phyloP scores from a whole-genome alignment of 2,329 filamentous ascomycete genomes.

The Xylaria arbuscula region DNA sequence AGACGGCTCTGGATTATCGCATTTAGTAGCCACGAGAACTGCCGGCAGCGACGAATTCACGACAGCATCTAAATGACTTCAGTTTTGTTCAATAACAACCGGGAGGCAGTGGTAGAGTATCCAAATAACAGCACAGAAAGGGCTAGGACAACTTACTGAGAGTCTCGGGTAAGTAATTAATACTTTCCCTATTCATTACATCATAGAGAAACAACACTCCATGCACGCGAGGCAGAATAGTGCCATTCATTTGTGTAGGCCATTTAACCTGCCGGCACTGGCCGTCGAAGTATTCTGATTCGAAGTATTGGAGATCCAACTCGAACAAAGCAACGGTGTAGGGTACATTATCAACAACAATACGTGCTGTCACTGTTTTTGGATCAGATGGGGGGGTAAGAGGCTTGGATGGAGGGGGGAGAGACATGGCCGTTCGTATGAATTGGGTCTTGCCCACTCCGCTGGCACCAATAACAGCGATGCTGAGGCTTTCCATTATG shows the following conservation, averaged over 20 bases:
- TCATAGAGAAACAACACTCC: conserved; percentile 90
- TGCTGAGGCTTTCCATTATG: conserved; percentile 70
- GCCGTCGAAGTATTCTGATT: conserved; percentile 69
- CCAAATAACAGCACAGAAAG: conserved; percentile 2
- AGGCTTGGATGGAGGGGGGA: conserved; percentile 57
- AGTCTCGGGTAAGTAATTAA: conserved; percentile 78
- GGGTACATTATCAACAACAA: conserved; percentile 67
- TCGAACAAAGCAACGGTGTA: conserved; percentile 72
- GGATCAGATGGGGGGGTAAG: conserved; percentile 61
- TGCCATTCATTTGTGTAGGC: conserved; percentile 75
- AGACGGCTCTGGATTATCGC: conserved; percentile 77
- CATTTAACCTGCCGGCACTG: conserved; percentile 70
- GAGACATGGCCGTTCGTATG: conserved; percentile 70
- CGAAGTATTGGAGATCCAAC: conserved; percentile 73
- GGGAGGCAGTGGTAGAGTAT: background rate
- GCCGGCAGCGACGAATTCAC: conserved; percentile 78
- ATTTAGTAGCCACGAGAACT: conserved; percentile 89
- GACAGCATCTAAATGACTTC: conserved; percentile 71
- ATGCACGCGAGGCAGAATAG: conserved; percentile 79
- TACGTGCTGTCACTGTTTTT: conserved; percentile 66
- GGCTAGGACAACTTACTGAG: conserved; percentile 70
- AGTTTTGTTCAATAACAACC: conserved; percentile 33
- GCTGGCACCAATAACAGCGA: conserved; percentile 73
- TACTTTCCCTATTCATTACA: conserved; percentile 80
- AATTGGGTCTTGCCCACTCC: conserved; percentile 77